Evolutionary conservation across 768 basidiomycete genomes (phyloP), one percentile per base, ranked within the genome.

Genomic region (Lanmaoa rubissima): DNA sequence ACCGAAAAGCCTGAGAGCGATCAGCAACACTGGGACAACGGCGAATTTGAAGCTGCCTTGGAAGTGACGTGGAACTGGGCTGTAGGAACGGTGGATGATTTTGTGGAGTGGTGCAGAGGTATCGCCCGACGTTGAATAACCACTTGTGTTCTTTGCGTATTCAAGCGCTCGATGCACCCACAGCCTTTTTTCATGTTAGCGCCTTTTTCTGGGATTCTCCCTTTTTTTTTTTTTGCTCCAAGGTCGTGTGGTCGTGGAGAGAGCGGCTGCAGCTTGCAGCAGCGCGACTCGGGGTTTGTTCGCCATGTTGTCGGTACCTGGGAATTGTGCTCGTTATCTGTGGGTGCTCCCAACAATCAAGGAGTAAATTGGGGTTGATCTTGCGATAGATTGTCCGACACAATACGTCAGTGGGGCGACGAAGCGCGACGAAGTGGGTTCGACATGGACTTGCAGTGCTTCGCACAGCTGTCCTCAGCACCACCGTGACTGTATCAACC

Each of bases 21-120:
- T 46, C 78, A 78, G 13, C 82, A 82, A 12, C 57, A 48, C 26
- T 84, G 82, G 83, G 82, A 83, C 62, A 80, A 78, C 40, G 86
- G 85, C 5, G 85, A 85, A n/a, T 71, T 87, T 13, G 84, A 87
- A 64, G 83, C 82, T 14, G 66, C 85, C 46, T 69, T 87, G 49
- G 85, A 86, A 67, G 83, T 86, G 57, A 65, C 78, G 34, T 86
- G 84, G 85, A 79, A 60, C 24, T 82, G 82, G 81, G 71, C 73
- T n/a, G 71, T 68, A 58, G 74, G 72, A 54, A 62, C 71, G 48
- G 58, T 73, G 45, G 68, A 77, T 55, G 70, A 67, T 65, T 61
- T 61, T 42, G 54, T 61, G n/a, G 48, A 53, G 9, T 70, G 73
- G 68, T 71, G 63, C 61, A 64, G 58, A 52, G 28, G 51, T 41